These are phyloP conservation scores for Themeda triandra DNA, from an alignment of 176 grass and related monocot species.

Conservation along the genomic window DNA sequence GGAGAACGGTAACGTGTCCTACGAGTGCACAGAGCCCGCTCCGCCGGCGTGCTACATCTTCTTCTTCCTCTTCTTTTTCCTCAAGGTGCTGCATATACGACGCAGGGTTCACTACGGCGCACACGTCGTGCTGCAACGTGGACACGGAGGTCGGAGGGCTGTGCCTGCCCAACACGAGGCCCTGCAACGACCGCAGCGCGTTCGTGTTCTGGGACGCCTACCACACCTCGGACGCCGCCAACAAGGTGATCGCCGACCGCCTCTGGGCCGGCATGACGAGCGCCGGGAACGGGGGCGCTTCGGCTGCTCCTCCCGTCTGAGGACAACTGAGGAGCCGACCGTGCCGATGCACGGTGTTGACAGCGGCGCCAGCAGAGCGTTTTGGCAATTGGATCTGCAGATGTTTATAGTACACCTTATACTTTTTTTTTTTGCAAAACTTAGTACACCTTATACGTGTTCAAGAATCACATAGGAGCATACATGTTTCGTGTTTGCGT, in stretches of 20 bases:
- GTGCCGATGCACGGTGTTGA: neutral
- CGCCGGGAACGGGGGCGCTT: neutral
- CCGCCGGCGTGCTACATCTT: neutral
- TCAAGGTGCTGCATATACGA: neutral
- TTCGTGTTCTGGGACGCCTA: constrained; percentile 99
- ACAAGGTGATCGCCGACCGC: constrained; percentile 67
- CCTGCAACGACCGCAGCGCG: constrained; percentile 64
- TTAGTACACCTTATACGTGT: neutral
- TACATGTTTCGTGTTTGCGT: neutral
- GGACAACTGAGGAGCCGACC: neutral
- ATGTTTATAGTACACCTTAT: neutral
- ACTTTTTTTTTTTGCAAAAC: too few relatives aligned
- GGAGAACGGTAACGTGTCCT: constrained; percentile 39
- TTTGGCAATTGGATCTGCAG: neutral
- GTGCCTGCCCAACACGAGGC: constrained; percentile 68
- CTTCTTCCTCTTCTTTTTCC: neutral
- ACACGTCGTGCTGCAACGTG: constrained; percentile 93
- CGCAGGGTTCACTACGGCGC: constrained; percentile 71
- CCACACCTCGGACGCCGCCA: constrained; percentile 89
- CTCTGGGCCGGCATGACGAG: constrained; percentile 49
- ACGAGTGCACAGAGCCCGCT: neutral
- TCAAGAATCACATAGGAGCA: neutral
- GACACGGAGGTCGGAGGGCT: constrained; percentile 71
- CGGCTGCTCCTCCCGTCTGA: neutral
- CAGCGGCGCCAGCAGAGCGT: neutral